phyloP scores from a whole-genome alignment of 2,329 filamentous ascomycete species.

The Fusarium guadeloupense region DNA sequence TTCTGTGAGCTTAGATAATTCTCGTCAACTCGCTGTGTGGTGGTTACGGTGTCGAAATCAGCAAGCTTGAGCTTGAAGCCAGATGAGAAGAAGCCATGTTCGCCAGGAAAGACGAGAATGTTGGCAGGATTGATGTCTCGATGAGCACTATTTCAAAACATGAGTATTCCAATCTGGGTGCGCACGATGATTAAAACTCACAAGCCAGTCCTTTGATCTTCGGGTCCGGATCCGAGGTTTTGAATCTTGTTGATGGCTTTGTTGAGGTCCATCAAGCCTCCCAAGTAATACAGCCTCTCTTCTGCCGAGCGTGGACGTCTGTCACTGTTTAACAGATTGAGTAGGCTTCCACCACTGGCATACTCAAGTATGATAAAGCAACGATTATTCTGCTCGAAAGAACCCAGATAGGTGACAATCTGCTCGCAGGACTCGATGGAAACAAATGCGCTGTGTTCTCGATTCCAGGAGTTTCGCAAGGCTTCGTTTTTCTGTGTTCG shows the following conservation, averaged over 20 bases:
- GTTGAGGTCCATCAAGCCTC: constrained; percentile 1
- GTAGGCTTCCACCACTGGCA: constrained; percentile 7
- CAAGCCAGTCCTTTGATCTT: neutral
- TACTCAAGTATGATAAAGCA: constrained; percentile 21
- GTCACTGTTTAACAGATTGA: constrained; percentile 1
- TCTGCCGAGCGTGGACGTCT: neutral
- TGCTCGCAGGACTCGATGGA: constrained; percentile 8
- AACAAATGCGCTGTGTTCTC: constrained; percentile 5
- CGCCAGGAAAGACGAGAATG: constrained; percentile 11
- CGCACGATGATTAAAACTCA: neutral
- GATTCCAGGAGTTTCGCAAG: constrained; percentile 3
- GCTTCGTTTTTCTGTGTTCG: neutral
- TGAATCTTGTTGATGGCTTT: constrained; percentile 12
- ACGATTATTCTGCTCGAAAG: constrained; percentile 14
- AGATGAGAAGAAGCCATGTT: neutral
- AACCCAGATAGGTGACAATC: constrained; percentile 20
- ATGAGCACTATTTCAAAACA: constrained; percentile 5
- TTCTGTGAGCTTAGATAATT: neutral
- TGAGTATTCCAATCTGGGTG: neutral
- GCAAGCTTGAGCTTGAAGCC: constrained; percentile 18
- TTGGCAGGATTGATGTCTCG: constrained; percentile 30
- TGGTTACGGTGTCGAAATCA: constrained; percentile 21
- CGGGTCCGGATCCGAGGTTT: neutral
- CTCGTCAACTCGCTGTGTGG: neutral
- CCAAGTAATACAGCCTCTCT: constrained; percentile 5